These are phyloP conservation scores for Hanseniaspora pseudoguilliermondii DNA, from an alignment of 805 yeast species.

Conservation along the genomic window DNA sequence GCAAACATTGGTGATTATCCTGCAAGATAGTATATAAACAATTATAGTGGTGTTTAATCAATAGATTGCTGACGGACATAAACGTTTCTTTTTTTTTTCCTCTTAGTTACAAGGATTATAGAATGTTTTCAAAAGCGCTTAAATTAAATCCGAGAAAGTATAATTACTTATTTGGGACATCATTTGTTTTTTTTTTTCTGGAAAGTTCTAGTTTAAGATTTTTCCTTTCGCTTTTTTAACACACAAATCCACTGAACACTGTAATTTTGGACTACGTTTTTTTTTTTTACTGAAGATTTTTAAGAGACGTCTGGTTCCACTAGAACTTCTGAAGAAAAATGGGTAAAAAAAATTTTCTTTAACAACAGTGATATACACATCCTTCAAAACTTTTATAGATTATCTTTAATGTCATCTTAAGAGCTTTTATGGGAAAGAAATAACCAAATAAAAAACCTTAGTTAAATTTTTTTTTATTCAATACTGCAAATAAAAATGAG, in stretches of 20 bases:
- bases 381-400: not conserved
- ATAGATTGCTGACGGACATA: not conserved
- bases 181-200: not conserved
- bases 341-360: too few species aligned
- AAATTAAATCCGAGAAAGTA: not conserved
- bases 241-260: not conserved
- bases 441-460: slow-evolving; percentile 6
- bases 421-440: too few species aligned
- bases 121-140: not conserved
- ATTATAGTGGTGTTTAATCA: not conserved
- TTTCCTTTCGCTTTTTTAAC: not conserved
- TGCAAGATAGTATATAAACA: slow-evolving; percentile 24
- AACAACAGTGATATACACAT: too few species aligned
- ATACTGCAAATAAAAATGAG: slow-evolving; percentile 44
- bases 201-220: slow-evolving; percentile 13
- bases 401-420: too few species aligned
- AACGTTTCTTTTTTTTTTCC: not conserved
- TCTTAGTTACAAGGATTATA: not conserved
- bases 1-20: slow-evolving; percentile 61
- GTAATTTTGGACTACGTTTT: not conserved
- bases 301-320: not conserved
- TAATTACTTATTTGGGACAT: not conserved
- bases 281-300: too few species aligned
- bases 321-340: not conserved
- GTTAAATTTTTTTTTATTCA: not conserved